Percentiles rank a stretch among this genome's conserved stretches.
These are phyloP conservation scores for Neurospora tetraspora DNA, from an alignment of 495 filamentous ascomycete species.

Conservation along the genomic window DNA sequence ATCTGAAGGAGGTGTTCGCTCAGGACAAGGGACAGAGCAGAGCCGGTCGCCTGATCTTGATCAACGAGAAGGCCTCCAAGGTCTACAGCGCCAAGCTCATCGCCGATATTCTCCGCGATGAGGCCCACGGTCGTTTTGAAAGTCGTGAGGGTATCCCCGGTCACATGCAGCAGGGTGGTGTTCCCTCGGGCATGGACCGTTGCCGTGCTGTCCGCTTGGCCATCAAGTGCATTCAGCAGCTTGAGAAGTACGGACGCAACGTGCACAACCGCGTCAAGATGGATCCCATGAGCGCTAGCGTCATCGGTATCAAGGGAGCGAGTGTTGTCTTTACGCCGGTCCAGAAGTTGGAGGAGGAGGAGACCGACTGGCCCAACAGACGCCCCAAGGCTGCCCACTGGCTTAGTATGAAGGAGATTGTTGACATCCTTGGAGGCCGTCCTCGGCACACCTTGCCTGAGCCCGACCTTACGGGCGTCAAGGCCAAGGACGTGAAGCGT, in stretches of 20 bases:
- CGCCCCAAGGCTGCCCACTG: conserved; percentile 82
- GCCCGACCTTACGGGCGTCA: conserved; percentile 31
- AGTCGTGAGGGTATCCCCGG: conserved; percentile 88
- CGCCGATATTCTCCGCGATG: conserved; percentile 89
- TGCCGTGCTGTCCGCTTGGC: conserved; percentile 85
- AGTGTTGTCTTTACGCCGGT: conserved; percentile 79
- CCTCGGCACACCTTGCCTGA: conserved; percentile 37
- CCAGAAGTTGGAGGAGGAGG: conserved; percentile 61
- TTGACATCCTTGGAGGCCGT: conserved; percentile 75
- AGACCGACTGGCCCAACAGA: conserved; percentile 88
- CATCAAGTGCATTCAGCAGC: conserved; percentile 80
- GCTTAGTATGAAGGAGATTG: conserved; percentile 68
- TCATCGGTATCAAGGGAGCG: conserved; percentile 89
- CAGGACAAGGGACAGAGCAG: conserved; percentile 82
- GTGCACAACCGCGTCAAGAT: conserved; percentile 55
- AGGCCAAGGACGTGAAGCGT: conserved; percentile 46
- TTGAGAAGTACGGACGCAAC: conserved; percentile 65
- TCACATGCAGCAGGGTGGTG: conserved; percentile 94
- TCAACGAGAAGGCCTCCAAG: conserved; percentile 84
- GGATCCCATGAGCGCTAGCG: conserved; percentile 59
- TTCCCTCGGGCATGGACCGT: conserved; percentile 90
- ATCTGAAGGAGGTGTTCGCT: conserved; percentile 76
- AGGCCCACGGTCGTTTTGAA: conserved; percentile 86
- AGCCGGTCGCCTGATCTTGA: conserved; percentile 86
- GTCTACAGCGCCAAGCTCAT: conserved; percentile 90